Percentiles rank a stretch among this genome's conserved stretches.
These are phyloP conservation scores for Rhizophagus clarus DNA, from an alignment of 192 early-diverging fungal species.

Conservation along the genomic window DNA sequence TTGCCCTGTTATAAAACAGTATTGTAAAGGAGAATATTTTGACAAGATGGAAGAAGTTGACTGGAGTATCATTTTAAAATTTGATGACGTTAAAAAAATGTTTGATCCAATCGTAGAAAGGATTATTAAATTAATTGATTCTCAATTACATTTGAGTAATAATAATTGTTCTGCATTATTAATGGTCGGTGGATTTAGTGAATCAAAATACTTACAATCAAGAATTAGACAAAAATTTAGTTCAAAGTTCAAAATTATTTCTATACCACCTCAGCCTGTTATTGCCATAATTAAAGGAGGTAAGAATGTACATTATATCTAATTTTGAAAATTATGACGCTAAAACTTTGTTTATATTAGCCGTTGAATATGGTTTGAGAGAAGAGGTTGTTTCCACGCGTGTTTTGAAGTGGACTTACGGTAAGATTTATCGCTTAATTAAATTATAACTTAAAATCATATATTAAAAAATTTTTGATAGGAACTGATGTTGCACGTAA, in stretches of 20 bases:
- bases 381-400: neutral
- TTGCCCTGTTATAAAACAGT: neutral
- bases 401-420: constrained; percentile 5
- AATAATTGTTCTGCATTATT: constrained; percentile 49
- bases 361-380: constrained; percentile 48
- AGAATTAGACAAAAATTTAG: constrained; percentile 55
- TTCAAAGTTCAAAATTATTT: constrained; percentile 43
- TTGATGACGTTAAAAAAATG: constrained; percentile 20
- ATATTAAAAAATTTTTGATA: neutral
- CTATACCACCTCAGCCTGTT: constrained; percentile 54
- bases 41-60: constrained; percentile 2
- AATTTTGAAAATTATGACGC: neutral
- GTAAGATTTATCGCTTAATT: neutral
- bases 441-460: neutral
- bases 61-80: neutral
- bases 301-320: neutral
- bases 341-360: neutral
- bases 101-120: constrained; percentile 58
- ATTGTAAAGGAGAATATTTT: neutral
- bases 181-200: constrained; percentile 59
- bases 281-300: constrained; percentile 54
- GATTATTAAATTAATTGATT: constrained; percentile 52
- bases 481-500: neutral
- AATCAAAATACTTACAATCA: constrained; percentile 56
- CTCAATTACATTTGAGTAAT: constrained; percentile 46